Evolutionary conservation across 805 yeast genomes (phyloP), one percentile per base, ranked within the genome.

Genomic region (Blastobotrys terrestris): DNA sequence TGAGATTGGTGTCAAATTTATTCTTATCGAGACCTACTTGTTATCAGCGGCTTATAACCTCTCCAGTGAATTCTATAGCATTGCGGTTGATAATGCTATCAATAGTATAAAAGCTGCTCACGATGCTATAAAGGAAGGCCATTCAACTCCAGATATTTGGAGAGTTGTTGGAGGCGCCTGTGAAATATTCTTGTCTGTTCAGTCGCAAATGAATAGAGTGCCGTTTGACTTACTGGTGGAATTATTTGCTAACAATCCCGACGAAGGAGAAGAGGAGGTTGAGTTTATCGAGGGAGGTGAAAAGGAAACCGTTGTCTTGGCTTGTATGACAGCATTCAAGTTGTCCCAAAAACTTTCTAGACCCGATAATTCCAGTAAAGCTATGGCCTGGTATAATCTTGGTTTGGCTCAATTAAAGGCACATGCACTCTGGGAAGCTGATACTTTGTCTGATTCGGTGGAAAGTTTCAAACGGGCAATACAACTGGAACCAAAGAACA

Each of bases 401-500:
- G 97, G 95, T 1, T 67, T 84, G 13, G 73, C 87, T 0, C 80
- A 81, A 55, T 63, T 83, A 14, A 75, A 77, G 40, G 77, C 80
- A 1, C 75, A 65, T 65, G 58, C 69, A 39, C 59, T 65, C 4
- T 58, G 70, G 3, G 59, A 65, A 2, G 60, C 62, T 2, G 49
- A 53, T 3, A 74, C 67, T 46, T 71, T 84, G 53, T 77, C 77
- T 14, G 67, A 73, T 1, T 77, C 97, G 0, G 76, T 87, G 13
- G 72, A 65, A 16, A 67, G 76, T 3, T 71, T 87, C 57, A 87
- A 86, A 59, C 77, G 74, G 44, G 84, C 96, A 0, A 81, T 91
- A 51, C 81, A 78, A 52, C 69, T 81, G 6, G 97, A 92, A 65
- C 76, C 84, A 3, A 78, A 77, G 53, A 86, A 85, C 56, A 73